Evolutionary conservation across 2,329 filamentous ascomycete species (phyloP), one percentile per base, ranked within the genome.

Genomic region (Apiospora phragmitis): DNA sequence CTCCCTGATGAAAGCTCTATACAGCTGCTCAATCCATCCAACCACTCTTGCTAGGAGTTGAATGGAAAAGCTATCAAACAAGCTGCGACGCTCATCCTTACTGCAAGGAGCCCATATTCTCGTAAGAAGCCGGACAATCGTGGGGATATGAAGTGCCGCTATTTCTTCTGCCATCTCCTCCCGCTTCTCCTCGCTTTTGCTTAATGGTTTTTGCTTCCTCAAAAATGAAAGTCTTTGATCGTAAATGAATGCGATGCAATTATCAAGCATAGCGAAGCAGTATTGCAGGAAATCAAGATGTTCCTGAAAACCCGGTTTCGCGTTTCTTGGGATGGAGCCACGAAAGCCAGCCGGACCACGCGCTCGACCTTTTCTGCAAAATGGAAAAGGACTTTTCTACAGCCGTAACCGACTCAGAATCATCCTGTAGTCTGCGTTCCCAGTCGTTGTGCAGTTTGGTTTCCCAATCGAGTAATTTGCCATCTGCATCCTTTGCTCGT

Each of bases 81-180:
- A 70, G 21, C 59, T 65, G 18, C 76, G 78, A 26, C 79, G 78
- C 24, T 49, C 70, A 21, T 68, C 43, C n/a, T 69, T 24, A 9
- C 76, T 76, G 35, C 77, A 77, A 29, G 79, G 62, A 14, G 42
- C 65, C 78, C 78, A 79, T n/a, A 70, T 72, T 35, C 70, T 74
- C 16, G 69, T 74, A 18, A 79, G 66, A 51, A 77, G 70, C 41
- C 75, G 76, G 42, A 76, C 66, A 9, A 78, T 38, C 72, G 74
- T 75, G 43, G 78, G 78, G 12, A 79, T 75, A 11, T 76, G 72
- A 65, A 73, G 70, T 5, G 69, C 68, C 9, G 74, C 51, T 43
- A 79, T 70, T 62, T 79, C 78, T 42, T 71, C 66, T 6, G 66
- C 68, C 65, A 77, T 73, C 38, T 73, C 59, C 32, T 73, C 70